Base-by-base conservation (phyloP, 2,329 filamentous ascomycete species). In the Fusarium tjaetaba region DNA sequence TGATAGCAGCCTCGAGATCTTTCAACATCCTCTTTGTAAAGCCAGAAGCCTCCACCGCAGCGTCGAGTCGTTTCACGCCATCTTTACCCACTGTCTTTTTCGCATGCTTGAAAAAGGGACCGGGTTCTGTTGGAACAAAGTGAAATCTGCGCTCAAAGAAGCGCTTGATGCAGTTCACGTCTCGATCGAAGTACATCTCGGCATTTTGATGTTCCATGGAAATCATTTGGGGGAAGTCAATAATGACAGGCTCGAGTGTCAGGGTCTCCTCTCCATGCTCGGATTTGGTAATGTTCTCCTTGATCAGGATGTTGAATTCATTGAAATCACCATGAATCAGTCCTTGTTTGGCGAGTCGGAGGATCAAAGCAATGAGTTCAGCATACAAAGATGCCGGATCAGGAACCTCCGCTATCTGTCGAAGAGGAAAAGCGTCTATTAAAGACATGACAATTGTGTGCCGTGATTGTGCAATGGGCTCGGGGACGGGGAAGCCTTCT, bases 291-390 rank as follows among this genome's bases (percentile, higher is more conserved):
- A 80, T 85, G 62, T 87, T 90, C 81, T 98, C 96, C 80, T 96
- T 94, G 81, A 99, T 91, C 39, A 99, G 86, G 73, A 99, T 96
- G 82, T 99, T 99, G 88, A 99, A 99, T 82, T 99, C 97, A 85
- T 99, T 99, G 86, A 97, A 99, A 81, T 99, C 96, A 71, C 96
- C 96, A 80, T 99, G 96, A 70, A 99, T 99, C 53, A 99, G 86
- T 11, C 96, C 96, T 76, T 95, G 91, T 70, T 90, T 90, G 11
- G 96, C 96, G 45, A 99, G 87, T 34, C 91, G 89, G 48, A 99
- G 86, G 63, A 99, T 94, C 76, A 98, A 89, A 46, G 90, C 88
- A 79, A 99, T 97, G 39, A 99, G 86, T 69, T 98, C 94, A n/a
- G 91, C 92, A 80, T 99, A 99, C 11, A 99, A 87, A n/a, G 85